Percentiles rank a stretch among this genome's conserved stretches.
Evolutionary conservation across 345 rosid species (phyloP).

Genomic region (Aegle marmelos): DNA sequence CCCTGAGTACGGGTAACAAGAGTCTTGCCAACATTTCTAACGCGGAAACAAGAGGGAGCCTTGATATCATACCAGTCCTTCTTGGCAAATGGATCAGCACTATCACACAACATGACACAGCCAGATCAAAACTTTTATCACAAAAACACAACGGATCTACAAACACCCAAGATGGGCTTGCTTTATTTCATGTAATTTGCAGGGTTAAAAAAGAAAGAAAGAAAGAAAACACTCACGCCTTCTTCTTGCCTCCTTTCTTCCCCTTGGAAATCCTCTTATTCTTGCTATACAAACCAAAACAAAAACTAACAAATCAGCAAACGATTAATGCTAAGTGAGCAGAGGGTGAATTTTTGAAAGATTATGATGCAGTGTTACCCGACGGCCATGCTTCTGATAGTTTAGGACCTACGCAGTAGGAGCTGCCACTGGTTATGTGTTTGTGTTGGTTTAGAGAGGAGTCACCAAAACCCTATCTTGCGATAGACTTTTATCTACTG

Average conservation of each 20-base stretch:
- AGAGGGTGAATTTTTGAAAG: background rate
- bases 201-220: background rate
- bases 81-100: conserved; percentile 91
- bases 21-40: conserved; percentile 80
- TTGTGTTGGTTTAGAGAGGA: background rate
- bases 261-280: conserved; percentile 98
- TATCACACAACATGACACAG: conserved; percentile 7
- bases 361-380: conserved; percentile 22
- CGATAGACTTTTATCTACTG: background rate
- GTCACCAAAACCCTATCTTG: background rate
- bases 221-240: conserved; percentile 51
- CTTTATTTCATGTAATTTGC: background rate
- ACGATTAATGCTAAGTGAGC: background rate
- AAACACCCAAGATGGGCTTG: background rate
- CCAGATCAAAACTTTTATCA: background rate
- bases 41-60: conserved; percentile 73
- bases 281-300: conserved; percentile 39
- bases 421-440: background rate
- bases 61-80: conserved; percentile 98
- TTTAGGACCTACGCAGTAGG: background rate
- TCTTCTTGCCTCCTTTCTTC: conserved; percentile 96
- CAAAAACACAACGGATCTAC: background rate
- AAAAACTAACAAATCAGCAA: background rate
- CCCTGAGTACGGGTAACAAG: conserved; percentile 96
- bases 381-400: conserved; percentile 34